Percentiles rank a stretch among this genome's conserved stretches.
Evolutionary conservation across 148 eudicot species (phyloP).

Genomic region (Simmondsia chinensis): DNA sequence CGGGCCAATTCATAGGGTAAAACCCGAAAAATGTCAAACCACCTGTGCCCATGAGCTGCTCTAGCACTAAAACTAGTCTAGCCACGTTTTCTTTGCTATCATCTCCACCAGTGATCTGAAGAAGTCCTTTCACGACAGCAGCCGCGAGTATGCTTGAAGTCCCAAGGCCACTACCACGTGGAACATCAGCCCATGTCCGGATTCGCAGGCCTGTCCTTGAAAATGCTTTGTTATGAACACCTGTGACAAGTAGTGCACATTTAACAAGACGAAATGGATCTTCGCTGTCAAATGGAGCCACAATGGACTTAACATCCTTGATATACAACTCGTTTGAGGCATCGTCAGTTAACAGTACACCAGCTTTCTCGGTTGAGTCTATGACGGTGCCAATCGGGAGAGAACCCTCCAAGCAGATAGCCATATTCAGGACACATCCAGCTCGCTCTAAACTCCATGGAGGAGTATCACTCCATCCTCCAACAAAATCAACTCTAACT

Average conservation of each 20-base stretch:
- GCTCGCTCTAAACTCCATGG: constrained; percentile 99
- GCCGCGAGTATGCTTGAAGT: constrained; percentile 98
- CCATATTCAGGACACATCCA: constrained; percentile 96
- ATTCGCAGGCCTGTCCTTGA: constrained; percentile 48
- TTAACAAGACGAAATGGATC: constrained; percentile 97
- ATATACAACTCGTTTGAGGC: constrained; percentile 47
- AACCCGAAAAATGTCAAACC: no score
- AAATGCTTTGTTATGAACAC: constrained; percentile 38
- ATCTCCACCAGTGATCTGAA: constrained; percentile 62
- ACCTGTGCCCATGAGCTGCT: constrained; percentile 99
- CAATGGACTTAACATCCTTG: constrained; percentile 42
- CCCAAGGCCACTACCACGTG: constrained; percentile 98
- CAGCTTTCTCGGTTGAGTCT: constrained; percentile 37
- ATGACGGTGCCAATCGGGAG: constrained; percentile 83
- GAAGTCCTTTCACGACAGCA: constrained; percentile 94
- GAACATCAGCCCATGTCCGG: constrained; percentile 91
- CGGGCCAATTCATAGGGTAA: no score
- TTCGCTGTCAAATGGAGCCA: constrained; percentile 60
- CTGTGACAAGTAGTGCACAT: constrained; percentile 83
- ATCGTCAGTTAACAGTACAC: constrained; percentile 58
- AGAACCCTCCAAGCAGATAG: constrained; percentile 65
- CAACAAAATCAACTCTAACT: constrained; percentile 93
- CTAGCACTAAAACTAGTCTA: constrained; percentile 81
- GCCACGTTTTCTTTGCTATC: constrained; percentile 81
- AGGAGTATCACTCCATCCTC: constrained; percentile 99